These are phyloP conservation scores for Castanea mollissima DNA, from an alignment of 306 rosid species.

Conservation along the genomic window DNA sequence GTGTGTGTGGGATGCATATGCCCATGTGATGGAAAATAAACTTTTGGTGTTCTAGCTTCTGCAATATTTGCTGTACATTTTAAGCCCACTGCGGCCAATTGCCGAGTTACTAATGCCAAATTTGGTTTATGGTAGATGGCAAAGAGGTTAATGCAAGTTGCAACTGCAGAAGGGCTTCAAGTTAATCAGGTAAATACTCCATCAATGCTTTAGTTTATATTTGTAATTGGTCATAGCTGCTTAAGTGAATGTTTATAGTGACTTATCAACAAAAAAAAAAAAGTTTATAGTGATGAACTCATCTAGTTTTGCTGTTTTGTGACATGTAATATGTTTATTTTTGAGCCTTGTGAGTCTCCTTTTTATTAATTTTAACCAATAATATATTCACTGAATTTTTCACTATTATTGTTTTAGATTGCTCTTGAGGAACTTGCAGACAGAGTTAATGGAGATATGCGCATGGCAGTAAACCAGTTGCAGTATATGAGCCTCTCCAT, in stretches of 20 bases:
- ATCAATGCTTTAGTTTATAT: conserved; percentile 17
- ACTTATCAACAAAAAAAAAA: no score
- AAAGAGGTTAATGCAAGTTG: conserved; percentile 78
- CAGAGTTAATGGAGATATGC: conserved; percentile 92
- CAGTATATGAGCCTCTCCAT: conserved; percentile 93
- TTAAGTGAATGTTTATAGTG: conserved; percentile 5
- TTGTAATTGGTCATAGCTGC: conserved; percentile 16
- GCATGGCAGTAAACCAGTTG: conserved; percentile 91
- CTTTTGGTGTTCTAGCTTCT: neutral
- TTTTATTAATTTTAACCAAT: neutral
- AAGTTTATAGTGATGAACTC: neutral
- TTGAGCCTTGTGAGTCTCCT: neutral
- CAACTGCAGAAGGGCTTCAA: conserved; percentile 81
- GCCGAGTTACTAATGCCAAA: neutral
- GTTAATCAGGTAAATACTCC: conserved; percentile 66
- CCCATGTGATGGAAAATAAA: neutral
- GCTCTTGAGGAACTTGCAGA: conserved; percentile 96
- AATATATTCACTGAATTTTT: conserved; percentile 5
- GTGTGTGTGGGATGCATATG: neutral
- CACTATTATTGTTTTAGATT: conserved; percentile 48
- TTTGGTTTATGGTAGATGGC: conserved; percentile 73
- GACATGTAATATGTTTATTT: neutral
- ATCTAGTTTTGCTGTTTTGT: neutral
- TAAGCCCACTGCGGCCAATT: neutral
- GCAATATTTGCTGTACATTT: neutral